Conservation (phyloP, 2,329 filamentous ascomycete genomes). For the Sporothrix pseudoabietina region DNA sequence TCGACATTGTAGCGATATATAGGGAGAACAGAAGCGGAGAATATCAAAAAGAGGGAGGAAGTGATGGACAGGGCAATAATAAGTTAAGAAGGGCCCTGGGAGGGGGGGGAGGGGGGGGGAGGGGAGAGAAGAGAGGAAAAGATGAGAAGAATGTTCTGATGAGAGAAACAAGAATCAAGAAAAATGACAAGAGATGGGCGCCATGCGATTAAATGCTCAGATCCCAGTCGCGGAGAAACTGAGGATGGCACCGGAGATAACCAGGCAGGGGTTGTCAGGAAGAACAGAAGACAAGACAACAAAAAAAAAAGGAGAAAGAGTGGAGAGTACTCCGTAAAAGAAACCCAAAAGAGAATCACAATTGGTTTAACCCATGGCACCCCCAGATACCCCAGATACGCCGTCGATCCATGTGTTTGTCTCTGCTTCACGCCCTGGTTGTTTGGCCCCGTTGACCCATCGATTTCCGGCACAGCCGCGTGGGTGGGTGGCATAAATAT, state of each 20-base stretch:
- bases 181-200: neutral
- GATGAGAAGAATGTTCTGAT: neutral
- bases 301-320: neutral
- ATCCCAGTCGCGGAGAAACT: slow-evolving; percentile 3
- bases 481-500: neutral
- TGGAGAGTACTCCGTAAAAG: neutral
- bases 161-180: neutral
- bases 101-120: no score
- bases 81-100: neutral
- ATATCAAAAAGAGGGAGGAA: neutral
- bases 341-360: neutral
- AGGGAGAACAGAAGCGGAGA: neutral
- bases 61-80: neutral
- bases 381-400: slow-evolving; percentile 2
- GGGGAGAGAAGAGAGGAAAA: neutral
- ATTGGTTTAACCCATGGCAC: neutral
- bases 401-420: neutral
- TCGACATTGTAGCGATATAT: slow-evolving; percentile 15
- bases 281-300: neutral
- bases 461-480: neutral
- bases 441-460: neutral
- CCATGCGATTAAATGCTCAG: slow-evolving; percentile 23
- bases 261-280: neutral
- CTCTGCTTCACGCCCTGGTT: neutral
- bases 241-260: neutral